phyloP scores from a whole-genome alignment of 2,329 filamentous ascomycete species.

The Sclerotinia borealis region DNA sequence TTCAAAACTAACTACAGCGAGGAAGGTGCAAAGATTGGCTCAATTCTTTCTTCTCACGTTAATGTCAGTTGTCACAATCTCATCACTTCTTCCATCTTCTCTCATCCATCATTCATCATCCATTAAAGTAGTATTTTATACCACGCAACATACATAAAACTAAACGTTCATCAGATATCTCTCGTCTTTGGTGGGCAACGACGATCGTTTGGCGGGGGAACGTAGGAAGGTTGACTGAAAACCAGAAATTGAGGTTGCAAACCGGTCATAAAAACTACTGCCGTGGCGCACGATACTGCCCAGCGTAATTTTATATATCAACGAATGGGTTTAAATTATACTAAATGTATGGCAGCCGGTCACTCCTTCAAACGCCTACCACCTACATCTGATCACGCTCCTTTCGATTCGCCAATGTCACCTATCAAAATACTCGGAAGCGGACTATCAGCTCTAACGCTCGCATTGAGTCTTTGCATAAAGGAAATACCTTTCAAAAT shows the following conservation, averaged over 20 bases:
- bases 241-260: background rate
- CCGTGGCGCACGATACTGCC: background rate
- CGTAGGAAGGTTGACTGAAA: background rate
- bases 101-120: background rate
- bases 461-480: background rate
- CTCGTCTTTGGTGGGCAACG: background rate
- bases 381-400: background rate
- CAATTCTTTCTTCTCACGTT: background rate
- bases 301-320: too few species aligned
- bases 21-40: background rate
- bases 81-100: background rate
- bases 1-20: background rate
- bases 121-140: background rate
- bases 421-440: conserved; percentile 2
- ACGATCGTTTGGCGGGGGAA: too few species aligned
- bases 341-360: background rate
- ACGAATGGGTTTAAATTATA: too few species aligned
- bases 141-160: background rate
- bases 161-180: background rate
- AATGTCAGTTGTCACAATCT: background rate
- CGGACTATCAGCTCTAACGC: background rate
- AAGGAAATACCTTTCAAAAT: background rate
- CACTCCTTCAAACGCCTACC: background rate
- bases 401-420: background rate
- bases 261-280: background rate